Evolutionary conservation across 352 stramenopile genomes (phyloP), one percentile per base, ranked within the genome.

Genomic region (Pilasporangium apinafurcum): DNA sequence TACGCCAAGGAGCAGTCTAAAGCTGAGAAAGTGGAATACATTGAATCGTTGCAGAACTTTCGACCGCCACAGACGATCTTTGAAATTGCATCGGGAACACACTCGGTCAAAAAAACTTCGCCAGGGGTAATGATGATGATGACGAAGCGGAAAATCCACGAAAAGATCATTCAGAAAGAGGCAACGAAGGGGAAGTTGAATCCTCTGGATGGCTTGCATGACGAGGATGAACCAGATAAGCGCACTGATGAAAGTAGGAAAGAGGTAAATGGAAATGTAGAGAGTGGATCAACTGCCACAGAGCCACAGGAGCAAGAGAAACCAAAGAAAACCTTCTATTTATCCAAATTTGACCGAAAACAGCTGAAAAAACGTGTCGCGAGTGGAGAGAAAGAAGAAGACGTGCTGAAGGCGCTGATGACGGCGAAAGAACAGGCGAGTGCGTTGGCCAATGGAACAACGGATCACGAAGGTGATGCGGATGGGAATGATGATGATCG

Each of bases 21-120:
- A 47, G 65, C 68, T 13, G 59, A 86, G 21, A 83, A 95, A 39
- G 75, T 92, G 39, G 86, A 96, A 45, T 98, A 98, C 59, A 83
- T 98, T 18, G 68, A 85, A 34, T 92, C 83, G 39, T 77, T 98
- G 51, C 75, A 93, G 37, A 84, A 69, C 46, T 98, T 98, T 58
- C 87, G 94, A 12, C 94, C 94, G 12, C 92, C 93, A 44, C 90
- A 97, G 65, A 98, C 94, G 26, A 96, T 98, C 39, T 98, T 98
- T 66, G 94, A 98, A 59, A 92, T 97, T 37, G 89, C 94, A 37
- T 85, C 77, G 16, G 89, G 87, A 24, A 65, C 76, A 20, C 76
- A 91, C 39, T 78, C 75, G 36, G 55, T 70, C 18, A 91, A 92
- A 57, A 86, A 86, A 47, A 90, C 63, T 33, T 78, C 79, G 34